Base-by-base conservation (phyloP, 495 filamentous ascomycete genomes). In the Penicillium daleae region DNA sequence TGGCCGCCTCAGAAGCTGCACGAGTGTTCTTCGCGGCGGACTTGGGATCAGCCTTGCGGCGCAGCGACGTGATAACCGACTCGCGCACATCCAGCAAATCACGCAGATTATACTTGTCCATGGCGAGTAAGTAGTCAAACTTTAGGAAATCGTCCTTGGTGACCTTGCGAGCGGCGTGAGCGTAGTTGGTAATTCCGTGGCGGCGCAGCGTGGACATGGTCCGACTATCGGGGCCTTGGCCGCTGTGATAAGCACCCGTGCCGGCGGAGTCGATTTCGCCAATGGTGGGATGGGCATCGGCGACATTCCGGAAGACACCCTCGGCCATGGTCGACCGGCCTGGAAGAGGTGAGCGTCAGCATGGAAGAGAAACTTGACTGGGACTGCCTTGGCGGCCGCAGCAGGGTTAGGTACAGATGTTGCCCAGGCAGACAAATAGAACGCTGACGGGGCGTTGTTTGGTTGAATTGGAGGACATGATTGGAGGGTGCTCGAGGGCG, bases 341-440 rank as follows among this genome's bases (percentile, higher is more conserved):
- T 85, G 49, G 31, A 21, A 24, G 24, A 7, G 22, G 12, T 22
- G 29, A 33, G 35, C 37, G 51, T 61, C 53, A 60, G 62, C 44
- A 53, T 35, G 35, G 15, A 19, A 17, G 26, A 26, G 21, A 57
- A 26, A 27, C 13, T 2, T 17, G 29, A 53, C 31, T 0, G n/a
- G 29, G 31, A 35, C 7, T 15, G 31, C 29, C 51, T 35, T 39
- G 48, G 33, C 35, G 37, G n/a, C 2, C 29, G 48, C 22, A 33
- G 29, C 32, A 42, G 59, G 42, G 58, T 59, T 33, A 69, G 76
- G 82, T 82, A 82, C 95, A 99, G 71, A 97, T 97, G 76, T 99
- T 99, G 66, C 95, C 95, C 15, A 99, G 82, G 74, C 95, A 99
- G 66, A 97, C 93, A 75, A 99, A 99, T 48, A 99, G 85, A 31